Base-by-base conservation (phyloP, 1,139 yeast genomes). In the Hansenula sp. region DNA sequence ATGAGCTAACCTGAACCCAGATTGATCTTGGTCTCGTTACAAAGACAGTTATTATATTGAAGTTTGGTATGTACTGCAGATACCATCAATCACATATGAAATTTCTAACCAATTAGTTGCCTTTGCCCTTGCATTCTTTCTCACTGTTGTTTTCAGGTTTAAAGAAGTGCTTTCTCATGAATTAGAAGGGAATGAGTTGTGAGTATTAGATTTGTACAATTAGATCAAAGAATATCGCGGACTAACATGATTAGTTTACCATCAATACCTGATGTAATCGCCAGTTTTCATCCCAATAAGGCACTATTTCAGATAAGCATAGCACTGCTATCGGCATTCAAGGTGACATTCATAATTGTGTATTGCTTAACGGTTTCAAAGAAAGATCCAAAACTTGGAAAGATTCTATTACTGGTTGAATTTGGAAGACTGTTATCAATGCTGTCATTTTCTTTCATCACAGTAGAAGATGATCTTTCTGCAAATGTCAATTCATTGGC, bases 121-220 rank as follows among this genome's bases (percentile, higher is more conserved):
- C 6, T 47, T 45, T 34, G 5, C 16, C 7, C 10, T 38, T 9
- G 35, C 47, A 8, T 32, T 49, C 3, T 2, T 41, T 2, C 22
- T 40, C 12, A 41, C 50, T 3, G 5, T 47, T 0, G 6, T 42
- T 3, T 44, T 45, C 32, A 39, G 44, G 16, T 44, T 38, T 22
- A 14, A 29, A 2, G 44, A 32, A 3, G 38, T 45, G 4, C 25
- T 48, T 6, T 26, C 43, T 4, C 31, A 34, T 17, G 52, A 48
- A 25, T 21, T 42, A 22, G 40, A 42, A 6, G 39, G 40, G 3
- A 22, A 44, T 17, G 52, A 48, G 36, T 44, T 48, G 51, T 46
- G 26, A 30, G 51, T 47, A 6, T n/a, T 3, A 12, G 11, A 18
- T 18, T 6, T 14, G 30, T 29, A n/a, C 16, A 3, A n/a, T n/a